Conservation (phyloP, 768 basidiomycete species). For the Candolleomyces aberdarensis region DNA sequence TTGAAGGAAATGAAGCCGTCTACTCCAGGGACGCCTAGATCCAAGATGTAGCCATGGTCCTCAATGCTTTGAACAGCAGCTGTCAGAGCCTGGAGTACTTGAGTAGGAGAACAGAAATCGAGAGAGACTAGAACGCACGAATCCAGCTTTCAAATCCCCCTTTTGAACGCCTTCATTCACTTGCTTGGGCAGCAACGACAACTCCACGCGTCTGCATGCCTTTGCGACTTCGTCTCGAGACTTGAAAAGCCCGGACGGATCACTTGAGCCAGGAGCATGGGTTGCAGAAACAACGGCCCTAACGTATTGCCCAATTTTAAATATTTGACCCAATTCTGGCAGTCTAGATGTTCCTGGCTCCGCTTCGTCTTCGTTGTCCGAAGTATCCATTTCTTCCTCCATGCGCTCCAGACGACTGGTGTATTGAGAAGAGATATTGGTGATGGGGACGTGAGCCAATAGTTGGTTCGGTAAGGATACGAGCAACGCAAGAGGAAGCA, state of each 20-base stretch:
- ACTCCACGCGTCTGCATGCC: conserved; percentile 76
- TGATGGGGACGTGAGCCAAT: conserved; percentile 90
- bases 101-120: conserved; percentile 3
- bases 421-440: conserved; percentile 79
- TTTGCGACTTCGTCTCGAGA: conserved; percentile 65
- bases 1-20: conserved; percentile 85
- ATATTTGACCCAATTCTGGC: conserved; percentile 76
- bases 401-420: conserved; percentile 68
- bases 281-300: conserved; percentile 71
- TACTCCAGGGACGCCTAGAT: conserved; percentile 74
- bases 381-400: conserved; percentile 42
- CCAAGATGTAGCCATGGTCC: conserved; percentile 92
- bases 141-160: conserved; percentile 70
- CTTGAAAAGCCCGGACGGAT: conserved; percentile 53
- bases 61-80: conserved; percentile 82
- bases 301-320: conserved; percentile 82
- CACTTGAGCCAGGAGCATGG: conserved; percentile 64
- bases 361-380: conserved; percentile 44
- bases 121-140: conserved; percentile 48
- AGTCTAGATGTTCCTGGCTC: conserved; percentile 30
- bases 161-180: conserved; percentile 82
- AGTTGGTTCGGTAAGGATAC: conserved; percentile 96
- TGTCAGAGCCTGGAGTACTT: conserved; percentile 57
- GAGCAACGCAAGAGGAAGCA: conserved; percentile 86
- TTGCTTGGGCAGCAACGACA: conserved; percentile 78